These are phyloP conservation scores for Aspergillus luchuensis DNA, from an alignment of 2,329 filamentous ascomycete species.

Conservation along the genomic window DNA sequence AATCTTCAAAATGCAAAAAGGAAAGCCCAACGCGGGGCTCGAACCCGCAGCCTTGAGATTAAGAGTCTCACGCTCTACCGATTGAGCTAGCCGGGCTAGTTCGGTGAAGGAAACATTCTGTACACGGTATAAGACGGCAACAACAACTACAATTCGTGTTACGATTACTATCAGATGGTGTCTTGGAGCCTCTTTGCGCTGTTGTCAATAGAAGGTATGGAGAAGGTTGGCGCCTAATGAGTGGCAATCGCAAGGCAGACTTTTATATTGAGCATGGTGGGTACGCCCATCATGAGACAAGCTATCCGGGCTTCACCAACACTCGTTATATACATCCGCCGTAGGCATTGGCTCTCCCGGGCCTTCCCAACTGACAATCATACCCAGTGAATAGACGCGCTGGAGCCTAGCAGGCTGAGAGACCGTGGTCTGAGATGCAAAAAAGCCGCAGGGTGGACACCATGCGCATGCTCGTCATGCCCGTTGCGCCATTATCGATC, in stretches of 20 bases:
- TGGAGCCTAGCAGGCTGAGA: background rate
- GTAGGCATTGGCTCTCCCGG: background rate
- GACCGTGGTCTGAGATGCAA: background rate
- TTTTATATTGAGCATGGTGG: background rate
- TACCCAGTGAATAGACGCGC: background rate
- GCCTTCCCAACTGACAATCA: background rate
- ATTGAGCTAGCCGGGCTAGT: constrained; percentile 53
- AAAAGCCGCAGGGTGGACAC: background rate
- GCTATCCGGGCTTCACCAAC: background rate
- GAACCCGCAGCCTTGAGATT: constrained; percentile 47
- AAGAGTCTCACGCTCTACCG: constrained; percentile 54
- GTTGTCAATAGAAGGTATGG: background rate
- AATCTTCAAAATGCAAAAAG: constrained; percentile 16
- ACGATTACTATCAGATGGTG: background rate
- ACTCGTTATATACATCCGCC: background rate
- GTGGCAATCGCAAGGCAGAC: background rate
- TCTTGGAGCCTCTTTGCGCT: background rate
- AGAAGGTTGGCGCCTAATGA: background rate
- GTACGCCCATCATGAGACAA: background rate
- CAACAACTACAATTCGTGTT: background rate
- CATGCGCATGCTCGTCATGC: background rate
- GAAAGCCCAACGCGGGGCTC: constrained; percentile 45
- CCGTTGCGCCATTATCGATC: background rate
- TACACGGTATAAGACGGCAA: background rate
- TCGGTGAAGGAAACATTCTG: background rate